Conservation (phyloP, 2,329 filamentous ascomycete genomes). For the Coniella vitis region DNA sequence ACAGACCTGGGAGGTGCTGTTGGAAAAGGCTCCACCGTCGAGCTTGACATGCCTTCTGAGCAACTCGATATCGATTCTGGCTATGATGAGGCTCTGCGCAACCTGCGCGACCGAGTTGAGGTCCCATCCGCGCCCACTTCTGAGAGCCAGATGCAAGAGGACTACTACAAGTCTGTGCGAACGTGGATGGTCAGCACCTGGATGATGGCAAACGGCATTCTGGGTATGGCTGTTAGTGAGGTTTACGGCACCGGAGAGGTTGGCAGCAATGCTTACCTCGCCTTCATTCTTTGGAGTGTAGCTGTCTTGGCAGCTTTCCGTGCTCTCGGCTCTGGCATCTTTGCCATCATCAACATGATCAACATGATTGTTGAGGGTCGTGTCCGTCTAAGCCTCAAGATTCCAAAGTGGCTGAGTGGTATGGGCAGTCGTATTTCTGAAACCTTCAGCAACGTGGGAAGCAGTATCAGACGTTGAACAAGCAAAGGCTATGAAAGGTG, state of each 20-base stretch:
- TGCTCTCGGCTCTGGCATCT: slow-evolving; percentile 73
- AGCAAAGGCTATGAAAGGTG: slow-evolving; percentile 2
- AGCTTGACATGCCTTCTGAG: slow-evolving; percentile 95
- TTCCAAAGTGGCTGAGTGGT: slow-evolving; percentile 43
- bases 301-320: slow-evolving; percentile 82
- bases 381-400: slow-evolving; percentile 53
- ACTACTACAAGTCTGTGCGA: slow-evolving; percentile 95
- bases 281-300: slow-evolving; percentile 89
- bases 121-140: slow-evolving; percentile 56
- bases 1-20: slow-evolving; percentile 87
- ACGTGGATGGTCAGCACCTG: slow-evolving; percentile 97
- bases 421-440: slow-evolving; percentile 37
- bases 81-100: slow-evolving; percentile 93
- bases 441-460: slow-evolving; percentile 43
- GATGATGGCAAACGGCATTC: slow-evolving; percentile 86
- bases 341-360: slow-evolving; percentile 75
- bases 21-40: slow-evolving; percentile 70
- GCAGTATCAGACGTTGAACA: slow-evolving; percentile 32
- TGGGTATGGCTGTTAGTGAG: slow-evolving; percentile 90
- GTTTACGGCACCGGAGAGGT: slow-evolving; percentile 68
- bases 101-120: slow-evolving; percentile 87
- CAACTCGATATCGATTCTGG: slow-evolving; percentile 97
- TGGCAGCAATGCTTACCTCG: slow-evolving; percentile 80
- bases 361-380: slow-evolving; percentile 84
- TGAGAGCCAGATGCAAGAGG: slow-evolving; percentile 86